Conservation (phyloP, 768 basidiomycete species). For the Clavaria fumosa region DNA sequence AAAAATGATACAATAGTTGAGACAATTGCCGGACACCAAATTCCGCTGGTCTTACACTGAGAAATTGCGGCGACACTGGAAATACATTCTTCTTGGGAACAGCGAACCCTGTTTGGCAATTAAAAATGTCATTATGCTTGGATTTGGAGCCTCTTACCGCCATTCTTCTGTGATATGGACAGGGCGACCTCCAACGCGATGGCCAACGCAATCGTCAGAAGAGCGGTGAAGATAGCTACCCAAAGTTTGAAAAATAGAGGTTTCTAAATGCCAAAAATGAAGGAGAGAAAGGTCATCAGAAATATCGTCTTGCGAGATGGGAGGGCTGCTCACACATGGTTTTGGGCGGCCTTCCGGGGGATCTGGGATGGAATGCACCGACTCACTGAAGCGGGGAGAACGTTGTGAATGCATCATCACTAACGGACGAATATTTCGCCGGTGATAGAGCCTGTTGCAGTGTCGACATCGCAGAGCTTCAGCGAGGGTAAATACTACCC, state of each 20-base stretch:
- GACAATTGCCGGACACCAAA: background rate
- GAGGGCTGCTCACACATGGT: too few relatives aligned
- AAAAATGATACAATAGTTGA: conserved; percentile 1
- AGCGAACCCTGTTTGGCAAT: conserved; percentile 29
- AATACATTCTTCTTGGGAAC: conserved; percentile 38
- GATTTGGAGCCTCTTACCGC: conserved; percentile 31
- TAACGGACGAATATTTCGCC: too few relatives aligned
- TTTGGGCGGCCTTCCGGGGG: too few relatives aligned
- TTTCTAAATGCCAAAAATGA: conserved; percentile 13
- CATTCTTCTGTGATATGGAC: conserved; percentile 23
- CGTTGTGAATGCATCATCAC: too few relatives aligned
- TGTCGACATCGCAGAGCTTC: too few relatives aligned
- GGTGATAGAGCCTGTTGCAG: too few relatives aligned
- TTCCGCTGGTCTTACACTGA: conserved; percentile 20
- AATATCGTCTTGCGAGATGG: too few relatives aligned
- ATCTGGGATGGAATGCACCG: too few relatives aligned
- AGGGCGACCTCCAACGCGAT: conserved; percentile 33
- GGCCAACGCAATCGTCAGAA: conserved; percentile 31
- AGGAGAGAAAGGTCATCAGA: background rate
- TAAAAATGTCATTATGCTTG: too few relatives aligned
- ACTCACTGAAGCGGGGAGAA: too few relatives aligned
- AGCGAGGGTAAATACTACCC: too few relatives aligned
- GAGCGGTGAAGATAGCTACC: conserved; percentile 23
- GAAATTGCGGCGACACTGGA: conserved; percentile 30
- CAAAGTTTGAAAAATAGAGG: conserved; percentile 22